Conservation (phyloP, 352 stramenopile species). For the Phytophthora macrochlamydospora region DNA sequence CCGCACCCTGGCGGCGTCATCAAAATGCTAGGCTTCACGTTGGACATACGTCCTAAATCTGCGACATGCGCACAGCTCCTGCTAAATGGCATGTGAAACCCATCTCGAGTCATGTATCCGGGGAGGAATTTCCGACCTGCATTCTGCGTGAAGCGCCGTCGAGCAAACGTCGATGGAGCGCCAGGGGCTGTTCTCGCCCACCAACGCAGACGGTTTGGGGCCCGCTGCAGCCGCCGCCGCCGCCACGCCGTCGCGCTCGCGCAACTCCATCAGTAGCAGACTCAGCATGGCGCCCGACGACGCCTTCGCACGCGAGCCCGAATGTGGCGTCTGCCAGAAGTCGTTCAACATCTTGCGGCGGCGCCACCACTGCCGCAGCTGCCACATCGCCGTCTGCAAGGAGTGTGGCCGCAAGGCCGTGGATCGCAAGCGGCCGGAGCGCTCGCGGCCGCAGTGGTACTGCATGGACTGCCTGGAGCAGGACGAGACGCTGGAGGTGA, state of each 20-base stretch:
- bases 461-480: conserved; percentile 69
- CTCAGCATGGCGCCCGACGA: conserved; percentile 49
- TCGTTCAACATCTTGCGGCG: conserved; percentile 83
- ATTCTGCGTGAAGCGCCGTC: conserved; percentile 15
- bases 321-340: conserved; percentile 77
- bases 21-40: too few relatives aligned
- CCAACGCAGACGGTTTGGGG: conserved; percentile 23
- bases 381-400: conserved; percentile 86
- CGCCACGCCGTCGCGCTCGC: conserved; percentile 22
- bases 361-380: conserved; percentile 85
- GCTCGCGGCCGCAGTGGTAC: conserved; percentile 78
- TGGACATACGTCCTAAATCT: not conserved
- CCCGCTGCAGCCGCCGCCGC: conserved; percentile 19
- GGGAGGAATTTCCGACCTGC: not conserved
- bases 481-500: conserved; percentile 74
- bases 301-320: conserved; percentile 72
- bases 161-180: conserved; percentile 32
- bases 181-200: conserved; percentile 38
- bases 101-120: not conserved
- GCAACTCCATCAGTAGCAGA: conserved; percentile 37
- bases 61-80: not conserved
- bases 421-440: conserved; percentile 59
- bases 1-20: too few relatives aligned
- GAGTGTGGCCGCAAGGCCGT: conserved; percentile 83
- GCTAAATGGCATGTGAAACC: not conserved